These are phyloP conservation scores for Hippophae rhamnoides DNA, from an alignment of 306 rosid genomes.

Conservation along the genomic window DNA sequence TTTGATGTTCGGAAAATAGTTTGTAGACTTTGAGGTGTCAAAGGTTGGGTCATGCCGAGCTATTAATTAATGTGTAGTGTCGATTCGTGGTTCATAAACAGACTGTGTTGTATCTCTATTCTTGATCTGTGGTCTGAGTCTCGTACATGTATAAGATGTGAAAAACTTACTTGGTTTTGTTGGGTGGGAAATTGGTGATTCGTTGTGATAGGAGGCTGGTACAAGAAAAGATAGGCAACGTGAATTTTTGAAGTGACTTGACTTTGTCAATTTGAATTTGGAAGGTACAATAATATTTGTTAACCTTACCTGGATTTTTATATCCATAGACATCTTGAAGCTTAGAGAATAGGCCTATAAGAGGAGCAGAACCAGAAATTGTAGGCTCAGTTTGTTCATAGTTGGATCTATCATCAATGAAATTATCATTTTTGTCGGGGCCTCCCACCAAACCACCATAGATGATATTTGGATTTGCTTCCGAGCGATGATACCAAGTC, in stretches of 20 bases:
- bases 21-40: too few relatives aligned
- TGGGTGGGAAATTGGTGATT: conserved; percentile 20
- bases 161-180: conserved; percentile 29
- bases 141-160: not conserved
- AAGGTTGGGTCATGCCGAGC: too few relatives aligned
- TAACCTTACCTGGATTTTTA: conserved; percentile 21
- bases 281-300: too few relatives aligned
- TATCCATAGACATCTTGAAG: conserved; percentile 47
- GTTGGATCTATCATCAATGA: conserved; percentile 56
- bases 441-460: conserved; percentile 82
- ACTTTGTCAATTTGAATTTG: too few relatives aligned
- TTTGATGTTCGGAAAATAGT: too few relatives aligned
- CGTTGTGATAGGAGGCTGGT: conserved; percentile 28
- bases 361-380: conserved; percentile 63
- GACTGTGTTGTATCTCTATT: not conserved
- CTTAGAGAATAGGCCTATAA: conserved; percentile 69
- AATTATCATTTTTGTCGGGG: conserved; percentile 53
- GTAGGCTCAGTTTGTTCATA: conserved; percentile 92
- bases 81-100: too few relatives aligned
- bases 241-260: not conserved
- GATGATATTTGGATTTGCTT: conserved; percentile 57
- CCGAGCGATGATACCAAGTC: conserved; percentile 43
- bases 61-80: too few relatives aligned
- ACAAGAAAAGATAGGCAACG: not conserved
- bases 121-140: too few relatives aligned